Evolutionary conservation across 768 basidiomycete species (phyloP), one percentile per base, ranked within the genome.

Genomic region (Tylopilus vinaceipallidus): DNA sequence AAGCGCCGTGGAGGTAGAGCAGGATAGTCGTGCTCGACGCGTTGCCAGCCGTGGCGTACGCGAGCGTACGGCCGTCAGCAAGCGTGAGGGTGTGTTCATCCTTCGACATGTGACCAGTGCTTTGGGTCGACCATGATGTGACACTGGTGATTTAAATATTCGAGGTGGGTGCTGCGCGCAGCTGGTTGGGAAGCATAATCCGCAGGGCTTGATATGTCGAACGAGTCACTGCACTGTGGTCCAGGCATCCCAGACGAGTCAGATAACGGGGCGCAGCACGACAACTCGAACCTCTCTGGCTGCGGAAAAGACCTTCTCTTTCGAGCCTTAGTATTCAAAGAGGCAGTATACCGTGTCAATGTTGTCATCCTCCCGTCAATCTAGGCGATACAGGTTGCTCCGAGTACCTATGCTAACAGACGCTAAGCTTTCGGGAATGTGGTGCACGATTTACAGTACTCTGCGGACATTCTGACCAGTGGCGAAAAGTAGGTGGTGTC

Each of bases 1-100:
- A 81, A 6, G 69, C 68, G n/a, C 80, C 80, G 55, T 83, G 82
- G 48, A 82, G 73, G 63, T 74, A 80, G 42, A 84, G 68, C 37
- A 82, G 62, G 20, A 84, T 61, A 13, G 69, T 69, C 2, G 66
- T 64, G 63, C 80, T 82, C 23, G 74, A 71, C 1, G 73, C 63
- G 52, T 80, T 74, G 6, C 82, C 82, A 9, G 62, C 68, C 22
- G 78, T 75, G n/a, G 73, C 73, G 51, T 83, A 84, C 3, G 79
- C 82, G 7, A 83, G 67, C 8, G 64, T 74, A 33, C 81, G 76
- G 8, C 76, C 79, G 43, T 72, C 58, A 3, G 52, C 32, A 12
- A 73, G 39, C 3, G 50, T 34, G 22, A 73, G 63, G 8, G 33
- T 55, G 42, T 24, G 42, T 27, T 65, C 60, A 13, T n/a, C n/a